phyloP scores from a whole-genome alignment of 2,329 filamentous ascomycete species.

The Apiospora kogelbergensis region DNA sequence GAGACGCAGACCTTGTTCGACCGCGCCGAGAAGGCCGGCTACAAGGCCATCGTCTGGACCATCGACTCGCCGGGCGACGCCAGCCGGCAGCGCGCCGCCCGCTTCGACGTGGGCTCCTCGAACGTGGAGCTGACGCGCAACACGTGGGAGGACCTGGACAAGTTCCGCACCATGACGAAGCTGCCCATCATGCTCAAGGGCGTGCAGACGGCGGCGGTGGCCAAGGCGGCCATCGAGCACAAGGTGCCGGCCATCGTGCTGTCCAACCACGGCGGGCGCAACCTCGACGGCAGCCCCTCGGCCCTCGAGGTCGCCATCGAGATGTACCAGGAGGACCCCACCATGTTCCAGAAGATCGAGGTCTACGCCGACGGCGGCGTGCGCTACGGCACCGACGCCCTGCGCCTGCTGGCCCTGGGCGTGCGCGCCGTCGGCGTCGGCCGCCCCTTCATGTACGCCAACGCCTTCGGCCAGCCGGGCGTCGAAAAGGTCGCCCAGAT shows the following conservation, averaged over 20 bases:
- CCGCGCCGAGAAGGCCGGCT: constrained; percentile 17
- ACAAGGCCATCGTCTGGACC: constrained; percentile 21
- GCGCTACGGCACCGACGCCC: constrained; percentile 32
- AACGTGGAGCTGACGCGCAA: constrained; percentile 5
- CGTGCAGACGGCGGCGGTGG: constrained; percentile 34
- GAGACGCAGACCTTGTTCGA: constrained; percentile 14
- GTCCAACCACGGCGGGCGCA: constrained; percentile 37
- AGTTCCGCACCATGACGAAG: constrained; percentile 21
- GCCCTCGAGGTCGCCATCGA: constrained; percentile 32
- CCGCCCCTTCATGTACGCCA: constrained; percentile 47
- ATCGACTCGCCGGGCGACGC: constrained; percentile 19
- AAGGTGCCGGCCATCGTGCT: constrained; percentile 32
- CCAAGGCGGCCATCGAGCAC: constrained; percentile 25
- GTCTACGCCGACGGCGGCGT: constrained; percentile 35
- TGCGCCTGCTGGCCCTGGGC: constrained; percentile 35
- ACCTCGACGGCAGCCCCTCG: constrained; percentile 31
- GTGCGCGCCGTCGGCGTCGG: constrained; percentile 40
- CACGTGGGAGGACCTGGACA: constrained; percentile 29
- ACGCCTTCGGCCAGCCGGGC: constrained; percentile 45
- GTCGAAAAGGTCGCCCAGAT: constrained; percentile 42
- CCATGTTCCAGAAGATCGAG: constrained; percentile 30
- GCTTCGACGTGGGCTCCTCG: constrained; percentile 14
- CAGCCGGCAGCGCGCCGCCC: constrained; percentile 16
- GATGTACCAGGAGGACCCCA: constrained; percentile 27
- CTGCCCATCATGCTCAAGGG: constrained; percentile 33